Conservation (phyloP, 1,284 basidiomycete species). For the Malassezia arunalokei region DNA sequence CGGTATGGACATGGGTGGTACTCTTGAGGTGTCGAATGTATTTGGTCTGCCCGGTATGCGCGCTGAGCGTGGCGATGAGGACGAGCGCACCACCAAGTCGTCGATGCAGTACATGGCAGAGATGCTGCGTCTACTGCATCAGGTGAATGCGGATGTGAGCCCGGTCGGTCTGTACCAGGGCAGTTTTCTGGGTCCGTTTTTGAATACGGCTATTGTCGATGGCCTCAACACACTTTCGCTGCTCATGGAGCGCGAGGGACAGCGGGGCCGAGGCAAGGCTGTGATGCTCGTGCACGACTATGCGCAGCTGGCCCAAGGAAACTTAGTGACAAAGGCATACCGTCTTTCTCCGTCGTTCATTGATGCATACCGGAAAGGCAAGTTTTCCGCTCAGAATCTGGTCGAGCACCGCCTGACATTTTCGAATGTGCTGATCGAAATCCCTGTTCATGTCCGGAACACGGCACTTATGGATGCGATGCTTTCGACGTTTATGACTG, state of each 20-base stretch:
- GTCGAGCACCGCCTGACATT: slow-evolving; percentile 76
- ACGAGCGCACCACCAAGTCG: slow-evolving; percentile 33
- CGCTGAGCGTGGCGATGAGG: slow-evolving; percentile 33
- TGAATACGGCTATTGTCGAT: slow-evolving; percentile 71
- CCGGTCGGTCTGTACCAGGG: slow-evolving; percentile 96
- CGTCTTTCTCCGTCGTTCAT: slow-evolving; percentile 70
- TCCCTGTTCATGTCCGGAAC: slow-evolving; percentile 76
- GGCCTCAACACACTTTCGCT: slow-evolving; percentile 50
- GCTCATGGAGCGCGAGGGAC: slow-evolving; percentile 42
- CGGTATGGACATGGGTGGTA: slow-evolving; percentile 40
- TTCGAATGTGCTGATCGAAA: slow-evolving; percentile 74
- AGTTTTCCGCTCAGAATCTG: slow-evolving; percentile 72
- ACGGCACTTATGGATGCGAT: slow-evolving; percentile 76
- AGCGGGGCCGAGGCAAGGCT: slow-evolving; percentile 37
- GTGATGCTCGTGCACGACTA: slow-evolving; percentile 44
- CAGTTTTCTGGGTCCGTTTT: slow-evolving; percentile 57
- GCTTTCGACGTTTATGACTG: slow-evolving; percentile 58
- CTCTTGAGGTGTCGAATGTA: slow-evolving; percentile 40
- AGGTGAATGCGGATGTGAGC: slow-evolving; percentile 86
- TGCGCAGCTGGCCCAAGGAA: slow-evolving; percentile 57
- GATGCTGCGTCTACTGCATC: slow-evolving; percentile 74
- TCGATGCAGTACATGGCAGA: slow-evolving; percentile 59
- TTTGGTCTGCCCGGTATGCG: slow-evolving; percentile 35
- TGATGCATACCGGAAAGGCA: slow-evolving; percentile 70
- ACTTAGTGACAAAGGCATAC: slow-evolving; percentile 82